phyloP scores from a whole-genome alignment of 768 basidiomycete genomes.

The Russula sp. region DNA sequence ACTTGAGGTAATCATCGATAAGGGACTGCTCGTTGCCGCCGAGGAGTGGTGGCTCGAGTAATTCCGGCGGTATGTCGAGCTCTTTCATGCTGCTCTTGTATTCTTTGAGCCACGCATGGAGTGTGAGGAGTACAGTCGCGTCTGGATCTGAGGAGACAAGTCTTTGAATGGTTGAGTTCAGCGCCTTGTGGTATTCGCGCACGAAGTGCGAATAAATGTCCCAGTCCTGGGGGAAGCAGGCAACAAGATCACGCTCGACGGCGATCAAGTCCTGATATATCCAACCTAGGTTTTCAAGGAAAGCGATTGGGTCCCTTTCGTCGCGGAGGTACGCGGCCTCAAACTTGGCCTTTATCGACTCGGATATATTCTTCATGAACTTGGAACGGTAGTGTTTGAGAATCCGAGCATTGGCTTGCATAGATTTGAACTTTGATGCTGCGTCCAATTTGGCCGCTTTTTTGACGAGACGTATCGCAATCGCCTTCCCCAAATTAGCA shows the following conservation, averaged over 20 bases:
- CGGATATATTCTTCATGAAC: constrained; percentile 70
- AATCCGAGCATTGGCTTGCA: constrained; percentile 87
- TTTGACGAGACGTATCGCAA: constrained; percentile 90
- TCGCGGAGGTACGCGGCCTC: constrained; percentile 58
- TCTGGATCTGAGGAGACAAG: constrained; percentile 73
- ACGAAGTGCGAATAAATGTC: constrained; percentile 81
- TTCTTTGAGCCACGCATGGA: constrained; percentile 94
- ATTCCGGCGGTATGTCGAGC: constrained; percentile 72
- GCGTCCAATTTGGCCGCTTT: constrained; percentile 90
- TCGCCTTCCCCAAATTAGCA: constrained; percentile 50
- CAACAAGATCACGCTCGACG: constrained; percentile 85
- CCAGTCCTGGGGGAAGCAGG: constrained; percentile 89
- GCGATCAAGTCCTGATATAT: constrained; percentile 92
- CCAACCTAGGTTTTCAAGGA: constrained; percentile 79
- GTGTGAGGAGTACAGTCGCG: constrained; percentile 77
- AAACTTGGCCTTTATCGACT: constrained; percentile 69
- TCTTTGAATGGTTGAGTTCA: constrained; percentile 66
- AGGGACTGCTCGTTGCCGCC: constrained; percentile 91
- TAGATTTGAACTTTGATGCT: constrained; percentile 87
- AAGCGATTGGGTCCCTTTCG: constrained; percentile 58
- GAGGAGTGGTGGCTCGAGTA: constrained; percentile 84
- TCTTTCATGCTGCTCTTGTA: constrained; percentile 96
- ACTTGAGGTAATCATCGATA: constrained; percentile 91
- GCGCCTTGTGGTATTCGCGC: constrained; percentile 83
- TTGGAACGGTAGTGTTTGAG: constrained; percentile 96